Conservation (phyloP, 352 stramenopile genomes). For the Phytophthora ohioensis region DNA sequence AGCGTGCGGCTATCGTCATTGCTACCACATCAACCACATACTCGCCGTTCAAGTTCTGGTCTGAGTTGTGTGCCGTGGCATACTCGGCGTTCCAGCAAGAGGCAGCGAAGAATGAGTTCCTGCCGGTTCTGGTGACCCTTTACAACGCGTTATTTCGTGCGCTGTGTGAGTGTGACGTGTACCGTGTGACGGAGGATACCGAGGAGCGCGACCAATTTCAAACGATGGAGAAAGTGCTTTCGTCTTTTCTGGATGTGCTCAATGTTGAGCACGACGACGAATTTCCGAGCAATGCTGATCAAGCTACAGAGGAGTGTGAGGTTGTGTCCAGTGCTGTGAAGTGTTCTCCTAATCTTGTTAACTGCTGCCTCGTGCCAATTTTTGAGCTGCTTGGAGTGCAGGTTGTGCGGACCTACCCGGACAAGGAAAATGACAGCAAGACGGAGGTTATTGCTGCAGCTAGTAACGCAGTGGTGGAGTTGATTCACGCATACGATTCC, state of each 20-base stretch:
- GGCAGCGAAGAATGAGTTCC: constrained; percentile 24
- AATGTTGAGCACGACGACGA: constrained; percentile 18
- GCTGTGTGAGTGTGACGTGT: constrained; percentile 77
- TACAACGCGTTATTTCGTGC: constrained; percentile 73
- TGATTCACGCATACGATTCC: constrained; percentile 83
- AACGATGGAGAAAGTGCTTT: constrained; percentile 80
- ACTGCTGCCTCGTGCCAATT: constrained; percentile 68
- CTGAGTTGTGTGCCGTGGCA: constrained; percentile 75
- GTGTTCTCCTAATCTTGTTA: constrained; percentile 83
- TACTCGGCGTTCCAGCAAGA: constrained; percentile 57
- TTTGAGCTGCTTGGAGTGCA: constrained; percentile 64
- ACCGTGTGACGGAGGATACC: constrained; percentile 89
- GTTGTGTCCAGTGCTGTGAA: constrained; percentile 68
- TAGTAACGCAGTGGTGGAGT: constrained; percentile 57
- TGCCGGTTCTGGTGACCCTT: constrained; percentile 55
- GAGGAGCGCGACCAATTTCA: constrained; percentile 81
- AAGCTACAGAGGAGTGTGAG: constrained; percentile 46
- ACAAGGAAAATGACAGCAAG: constrained; percentile 4
- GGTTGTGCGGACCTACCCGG: constrained; percentile 14
- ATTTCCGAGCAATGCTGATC: constrained; percentile 21
- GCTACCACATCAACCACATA: constrained; percentile 76
- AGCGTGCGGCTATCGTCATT: constrained; percentile 80
- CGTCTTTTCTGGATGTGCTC: constrained; percentile 51
- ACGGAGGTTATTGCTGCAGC: constrained; percentile 17
- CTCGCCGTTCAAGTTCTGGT: constrained; percentile 90